Evolutionary conservation across 2,329 filamentous ascomycete species (phyloP), one percentile per base, ranked within the genome.

Genomic region (Paecilomyces fulvus): DNA sequence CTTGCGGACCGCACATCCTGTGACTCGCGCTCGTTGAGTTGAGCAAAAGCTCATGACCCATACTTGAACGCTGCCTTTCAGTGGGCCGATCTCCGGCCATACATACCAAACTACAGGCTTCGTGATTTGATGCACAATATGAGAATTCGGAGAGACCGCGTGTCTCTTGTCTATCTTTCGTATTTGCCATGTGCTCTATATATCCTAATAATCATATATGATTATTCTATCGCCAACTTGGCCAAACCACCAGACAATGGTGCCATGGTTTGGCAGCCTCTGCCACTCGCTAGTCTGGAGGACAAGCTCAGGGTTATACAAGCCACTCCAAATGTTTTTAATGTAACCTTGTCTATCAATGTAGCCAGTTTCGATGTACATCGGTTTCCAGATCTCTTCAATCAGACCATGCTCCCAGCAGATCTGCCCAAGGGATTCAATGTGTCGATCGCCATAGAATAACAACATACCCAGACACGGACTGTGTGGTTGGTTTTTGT

Each of bases 1-100:
- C 59, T 73, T 52, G 67, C 65, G n/a, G 67, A 71, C 17, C 37
- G 33, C 12, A n/a, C n/a, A n/a, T 37, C 33, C n/a, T 37, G 33
- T 37, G 33, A 37, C 21, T 37, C 10, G n/a, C 3, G 3, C 12
- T 5, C 25, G 7, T 28, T 28, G 25, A 28, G 25, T 28, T 28
- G 25, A 28, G 25, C 25, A 28, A 7, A 28, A 28, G 25, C 7
- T 28, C 7, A 28, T 28, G 4, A 28, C 7, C 25, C 4, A 28
- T 28, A 28, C 7, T 28, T 28, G 7, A 28, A 28, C 25, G 25
- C 25, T 28, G 25, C 7, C 25, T 28, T 28, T 28, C 25, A 28
- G 4, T 7, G 25, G 4, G 2, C 25, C 4, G 25, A 28, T 7
- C 25, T 28, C 25, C 7, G 25, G 25, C 25, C 25, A 28, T 28